Conservation (phyloP, 179 eudicot genomes). For the Corrigiola litoralis region DNA sequence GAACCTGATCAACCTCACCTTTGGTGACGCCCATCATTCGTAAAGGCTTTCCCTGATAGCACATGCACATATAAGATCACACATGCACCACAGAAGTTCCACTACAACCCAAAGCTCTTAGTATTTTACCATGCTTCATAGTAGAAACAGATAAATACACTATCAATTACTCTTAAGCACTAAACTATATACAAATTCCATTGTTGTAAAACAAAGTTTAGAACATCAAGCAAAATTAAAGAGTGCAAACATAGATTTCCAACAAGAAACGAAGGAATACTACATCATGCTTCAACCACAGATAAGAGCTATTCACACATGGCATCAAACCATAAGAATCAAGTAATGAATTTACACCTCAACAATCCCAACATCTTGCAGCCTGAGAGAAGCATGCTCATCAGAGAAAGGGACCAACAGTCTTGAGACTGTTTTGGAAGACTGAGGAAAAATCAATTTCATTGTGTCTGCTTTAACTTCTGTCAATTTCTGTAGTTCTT, state of each 20-base stretch:
- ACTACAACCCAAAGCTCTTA: background rate
- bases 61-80: background rate
- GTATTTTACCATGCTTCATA: background rate
- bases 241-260: background rate
- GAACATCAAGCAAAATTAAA: background rate
- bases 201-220: background rate
- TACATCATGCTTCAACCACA: background rate
- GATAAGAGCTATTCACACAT: background rate
- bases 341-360: slow-evolving; percentile 38
- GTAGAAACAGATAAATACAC: background rate
- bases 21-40: slow-evolving; percentile 88
- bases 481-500: slow-evolving; percentile 55
- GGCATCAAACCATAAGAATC: background rate
- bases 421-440: slow-evolving; percentile 43
- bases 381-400: slow-evolving; percentile 48
- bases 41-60: slow-evolving; percentile 62
- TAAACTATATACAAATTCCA: background rate
- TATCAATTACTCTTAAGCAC: too few species aligned
- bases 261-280: background rate
- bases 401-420: slow-evolving; percentile 66
- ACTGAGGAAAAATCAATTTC: slow-evolving; percentile 64
- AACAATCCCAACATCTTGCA: slow-evolving; percentile 44
- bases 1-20: slow-evolving; percentile 68
- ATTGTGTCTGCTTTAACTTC: slow-evolving; percentile 63
- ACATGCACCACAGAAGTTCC: background rate